These are phyloP conservation scores for Candida sojae DNA, from an alignment of 1,139 yeast species.

Conservation along the genomic window DNA sequence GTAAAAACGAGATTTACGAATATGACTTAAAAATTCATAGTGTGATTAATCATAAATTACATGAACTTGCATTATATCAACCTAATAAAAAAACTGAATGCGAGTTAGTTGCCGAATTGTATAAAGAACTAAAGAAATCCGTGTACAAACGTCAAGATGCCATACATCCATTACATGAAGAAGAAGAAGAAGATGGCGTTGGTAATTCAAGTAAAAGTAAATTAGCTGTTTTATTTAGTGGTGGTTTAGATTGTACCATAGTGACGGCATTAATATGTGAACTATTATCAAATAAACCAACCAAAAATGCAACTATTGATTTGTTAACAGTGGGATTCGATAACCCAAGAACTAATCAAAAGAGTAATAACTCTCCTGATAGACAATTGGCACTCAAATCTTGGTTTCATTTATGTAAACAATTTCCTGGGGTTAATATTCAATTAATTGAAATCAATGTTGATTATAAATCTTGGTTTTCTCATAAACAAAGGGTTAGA, in stretches of 20 bases:
- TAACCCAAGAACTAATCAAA: conserved; percentile 73
- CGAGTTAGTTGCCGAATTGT: conserved; percentile 18
- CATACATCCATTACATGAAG: conserved; percentile 52
- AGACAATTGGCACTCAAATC: conserved; percentile 69
- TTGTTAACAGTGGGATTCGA: conserved; percentile 94
- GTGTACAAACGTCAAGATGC: conserved; percentile 54
- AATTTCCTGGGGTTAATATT: conserved; percentile 36
- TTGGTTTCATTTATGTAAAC: conserved; percentile 48
- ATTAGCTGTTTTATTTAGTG: conserved; percentile 79
- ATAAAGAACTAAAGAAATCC: conserved; percentile 33
- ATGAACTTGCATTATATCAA: conserved; percentile 5
- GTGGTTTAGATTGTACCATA: conserved; percentile 91
- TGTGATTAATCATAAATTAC: conserved; percentile 6
- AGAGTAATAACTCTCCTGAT: conserved; percentile 78
- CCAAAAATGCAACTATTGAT: conserved; percentile 39
- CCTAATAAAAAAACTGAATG: neutral
- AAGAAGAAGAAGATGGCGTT: conserved; percentile 25
- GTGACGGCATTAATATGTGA: conserved; percentile 53
- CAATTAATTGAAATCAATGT: conserved; percentile 71
- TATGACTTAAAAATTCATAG: conserved; percentile 28
- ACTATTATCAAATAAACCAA: conserved; percentile 16
- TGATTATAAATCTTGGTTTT: conserved; percentile 62
- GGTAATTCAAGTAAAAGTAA: conserved; percentile 16
- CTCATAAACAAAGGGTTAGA: conserved; percentile 53
- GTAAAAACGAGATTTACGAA: conserved; percentile 53